Percentiles rank a stretch among this genome's conserved stretches.
Evolutionary conservation across 2,329 filamentous ascomycete species (phyloP).

Genomic region (Didymella exigua): DNA sequence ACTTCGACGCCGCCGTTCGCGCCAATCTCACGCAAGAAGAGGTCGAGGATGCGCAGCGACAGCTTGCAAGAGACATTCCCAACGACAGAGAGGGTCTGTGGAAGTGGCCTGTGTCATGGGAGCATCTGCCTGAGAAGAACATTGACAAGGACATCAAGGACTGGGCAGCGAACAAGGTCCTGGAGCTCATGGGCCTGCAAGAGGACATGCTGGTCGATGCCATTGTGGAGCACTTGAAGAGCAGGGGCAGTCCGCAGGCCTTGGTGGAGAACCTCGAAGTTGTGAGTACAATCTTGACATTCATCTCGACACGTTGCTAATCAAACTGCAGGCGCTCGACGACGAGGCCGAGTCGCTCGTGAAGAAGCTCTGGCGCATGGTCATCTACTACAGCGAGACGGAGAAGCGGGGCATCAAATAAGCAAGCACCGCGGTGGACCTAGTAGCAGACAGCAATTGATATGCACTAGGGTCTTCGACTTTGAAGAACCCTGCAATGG

Average conservation of each 20-base stretch:
- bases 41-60: slow-evolving; percentile 76
- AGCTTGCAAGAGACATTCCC: slow-evolving; percentile 88
- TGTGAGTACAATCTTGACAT: slow-evolving; percentile 59
- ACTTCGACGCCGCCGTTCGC: slow-evolving; percentile 53
- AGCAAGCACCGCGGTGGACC: slow-evolving; percentile 18
- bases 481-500: slow-evolving; percentile 22
- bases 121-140: slow-evolving; percentile 80
- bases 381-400: slow-evolving; percentile 95
- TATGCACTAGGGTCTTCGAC: slow-evolving; percentile 30
- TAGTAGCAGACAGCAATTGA: slow-evolving; percentile 21
- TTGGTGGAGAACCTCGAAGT: slow-evolving; percentile 84
- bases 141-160: slow-evolving; percentile 86
- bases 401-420: slow-evolving; percentile 79
- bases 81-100: slow-evolving; percentile 84
- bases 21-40: slow-evolving; percentile 79
- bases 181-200: slow-evolving; percentile 94
- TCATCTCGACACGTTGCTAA: slow-evolving; percentile 1
- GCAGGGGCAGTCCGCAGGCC: slow-evolving; percentile 74
- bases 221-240: slow-evolving; percentile 83
- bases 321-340: slow-evolving; percentile 71
- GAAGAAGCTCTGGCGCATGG: slow-evolving; percentile 97
- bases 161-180: slow-evolving; percentile 97
- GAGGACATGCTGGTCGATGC: slow-evolving; percentile 95
- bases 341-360: slow-evolving; percentile 94
- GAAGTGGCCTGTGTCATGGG: slow-evolving; percentile 93